Evolutionary conservation across 1,139 yeast genomes (phyloP).

Genomic region (Martiniozyma asiatica): DNA sequence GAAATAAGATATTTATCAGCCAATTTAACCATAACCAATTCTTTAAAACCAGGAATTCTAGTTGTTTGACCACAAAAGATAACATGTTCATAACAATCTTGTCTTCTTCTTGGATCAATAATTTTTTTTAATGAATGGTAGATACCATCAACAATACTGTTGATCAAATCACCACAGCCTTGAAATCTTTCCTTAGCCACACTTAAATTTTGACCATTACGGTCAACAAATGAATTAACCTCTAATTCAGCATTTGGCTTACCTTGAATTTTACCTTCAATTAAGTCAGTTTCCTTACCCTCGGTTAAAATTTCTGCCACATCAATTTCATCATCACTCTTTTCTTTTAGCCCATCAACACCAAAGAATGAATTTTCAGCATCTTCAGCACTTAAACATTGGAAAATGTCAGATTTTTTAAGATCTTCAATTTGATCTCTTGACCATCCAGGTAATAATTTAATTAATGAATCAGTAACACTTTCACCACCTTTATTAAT

Average conservation of each 20-base stretch:
- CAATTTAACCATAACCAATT: conserved; percentile 50
- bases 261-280: conserved; percentile 19
- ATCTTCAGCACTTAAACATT: conserved; percentile 58
- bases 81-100: conserved; percentile 79
- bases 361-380: conserved; percentile 50
- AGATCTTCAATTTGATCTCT: conserved; percentile 57
- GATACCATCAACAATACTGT: conserved; percentile 40
- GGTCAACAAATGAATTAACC: conserved; percentile 53
- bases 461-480: conserved; percentile 43
- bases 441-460: conserved; percentile 46
- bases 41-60: conserved; percentile 64
- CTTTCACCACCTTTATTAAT: conserved; percentile 51
- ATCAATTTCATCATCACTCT: conserved; percentile 25
- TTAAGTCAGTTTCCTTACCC: conserved; percentile 39
- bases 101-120: conserved; percentile 61
- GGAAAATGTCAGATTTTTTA: conserved; percentile 66
- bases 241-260: conserved; percentile 52
- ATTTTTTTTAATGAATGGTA: conserved; percentile 41
- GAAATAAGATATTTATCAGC: conserved; percentile 42
- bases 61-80: conserved; percentile 70
- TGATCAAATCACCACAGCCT: conserved; percentile 54
- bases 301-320: conserved; percentile 43
- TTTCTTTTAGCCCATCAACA: conserved; percentile 29
- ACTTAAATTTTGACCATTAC: conserved; percentile 37
- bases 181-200: conserved; percentile 85